Conservation (phyloP, 169 alveolate genomes). For the Babesia sp. region DNA sequence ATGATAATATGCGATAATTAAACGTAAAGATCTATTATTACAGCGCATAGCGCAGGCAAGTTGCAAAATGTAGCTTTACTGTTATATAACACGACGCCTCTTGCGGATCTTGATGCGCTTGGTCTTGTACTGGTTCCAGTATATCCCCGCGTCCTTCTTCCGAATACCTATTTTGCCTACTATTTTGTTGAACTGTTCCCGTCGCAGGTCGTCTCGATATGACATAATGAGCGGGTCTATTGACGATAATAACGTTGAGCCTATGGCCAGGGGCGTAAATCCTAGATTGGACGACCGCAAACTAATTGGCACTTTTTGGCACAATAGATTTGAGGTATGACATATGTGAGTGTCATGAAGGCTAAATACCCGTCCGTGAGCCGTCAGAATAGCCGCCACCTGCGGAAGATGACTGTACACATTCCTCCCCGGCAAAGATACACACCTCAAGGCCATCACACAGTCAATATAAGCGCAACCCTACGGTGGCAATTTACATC, state of each 20-base stretch:
- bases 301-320: not conserved
- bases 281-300: not conserved
- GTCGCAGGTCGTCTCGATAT: constrained; percentile 61
- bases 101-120: constrained; percentile 75
- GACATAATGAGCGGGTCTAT: constrained; percentile 5
- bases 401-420: constrained; percentile 8
- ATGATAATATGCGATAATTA: not conserved
- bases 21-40: not conserved
- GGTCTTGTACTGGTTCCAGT: constrained; percentile 74
- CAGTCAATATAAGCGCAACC: not conserved
- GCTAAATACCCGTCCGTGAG: not conserved
- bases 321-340: no score
- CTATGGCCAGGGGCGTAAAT: not conserved
- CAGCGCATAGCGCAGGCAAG: not conserved
- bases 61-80: no score
- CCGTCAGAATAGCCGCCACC: not conserved
- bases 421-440: constrained; percentile 1
- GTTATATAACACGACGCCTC: constrained; percentile 69
- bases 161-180: constrained; percentile 77
- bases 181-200: constrained; percentile 71
- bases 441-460: constrained; percentile 12
- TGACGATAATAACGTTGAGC: not conserved
- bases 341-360: not conserved
- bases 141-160: constrained; percentile 78
- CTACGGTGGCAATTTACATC: not conserved